These are phyloP conservation scores for Globisporangium solare DNA, from an alignment of 352 stramenopile genomes.

Conservation along the genomic window DNA sequence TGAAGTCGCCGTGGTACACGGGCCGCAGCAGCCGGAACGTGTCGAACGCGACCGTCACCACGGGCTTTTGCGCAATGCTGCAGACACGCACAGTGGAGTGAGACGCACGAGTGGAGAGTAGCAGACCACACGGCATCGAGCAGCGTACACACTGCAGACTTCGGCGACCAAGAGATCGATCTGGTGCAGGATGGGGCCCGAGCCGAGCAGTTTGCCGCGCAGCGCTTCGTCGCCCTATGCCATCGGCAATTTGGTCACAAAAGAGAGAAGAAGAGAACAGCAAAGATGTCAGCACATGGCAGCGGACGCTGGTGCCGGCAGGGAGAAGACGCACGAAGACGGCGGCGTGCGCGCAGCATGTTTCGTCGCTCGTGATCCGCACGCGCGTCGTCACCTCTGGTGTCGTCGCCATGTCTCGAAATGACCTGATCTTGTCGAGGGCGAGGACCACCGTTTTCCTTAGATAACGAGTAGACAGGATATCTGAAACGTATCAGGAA, in stretches of 20 bases:
- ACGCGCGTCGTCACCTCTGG: background rate
- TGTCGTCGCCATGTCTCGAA: background rate
- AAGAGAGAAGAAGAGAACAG: too few relatives aligned
- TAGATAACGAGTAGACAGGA: too few relatives aligned
- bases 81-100: too few relatives aligned
- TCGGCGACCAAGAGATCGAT: conserved; percentile 39
- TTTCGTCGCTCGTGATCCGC: conserved; percentile 23
- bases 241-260: background rate
- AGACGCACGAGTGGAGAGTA: too few relatives aligned
- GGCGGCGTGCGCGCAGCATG: conserved; percentile 21
- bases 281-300: too few relatives aligned
- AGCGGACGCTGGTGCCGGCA: too few relatives aligned
- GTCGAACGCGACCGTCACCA: conserved; percentile 43
- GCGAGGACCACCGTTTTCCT: too few relatives aligned
- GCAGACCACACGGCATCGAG: too few relatives aligned
- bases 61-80: conserved; percentile 25
- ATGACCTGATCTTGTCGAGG: too few relatives aligned
- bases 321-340: conserved; percentile 17
- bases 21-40: conserved; percentile 32
- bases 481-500: too few relatives aligned
- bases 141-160: conserved; percentile 19
- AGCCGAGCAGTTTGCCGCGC: conserved; percentile 42
- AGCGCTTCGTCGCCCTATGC: conserved; percentile 39
- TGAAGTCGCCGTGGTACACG: conserved; percentile 38
- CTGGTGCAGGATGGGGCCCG: conserved; percentile 44